Base-by-base conservation (phyloP, 2,329 filamentous ascomycete species). In the Hypoxylon sp. region DNA sequence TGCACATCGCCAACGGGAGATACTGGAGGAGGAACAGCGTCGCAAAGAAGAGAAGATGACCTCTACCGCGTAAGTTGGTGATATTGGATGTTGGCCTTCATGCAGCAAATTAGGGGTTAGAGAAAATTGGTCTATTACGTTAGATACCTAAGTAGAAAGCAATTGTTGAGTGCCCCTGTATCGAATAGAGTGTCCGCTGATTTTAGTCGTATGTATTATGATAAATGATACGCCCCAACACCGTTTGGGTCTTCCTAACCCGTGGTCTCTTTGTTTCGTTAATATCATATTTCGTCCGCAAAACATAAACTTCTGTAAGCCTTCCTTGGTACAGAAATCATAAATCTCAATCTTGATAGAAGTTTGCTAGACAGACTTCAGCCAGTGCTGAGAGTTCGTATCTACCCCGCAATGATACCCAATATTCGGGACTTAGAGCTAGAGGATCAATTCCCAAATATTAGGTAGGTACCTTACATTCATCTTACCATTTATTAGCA, bases 1-100 rank as follows among this genome's bases (percentile, higher is more conserved):
- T 34, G 86, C 88, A 11, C 86, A 89, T 45, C 84, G 86, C 65
- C 80, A 86, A 72, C 83, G 89, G 65, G 91, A 93, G 80, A 77
- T 84, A 23, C 75, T 91, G 58, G 89, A 91, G 76, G 86, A 86
- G 74, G 84, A 87, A 75, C 86, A 89, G 78, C 80, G 81, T 38
- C 73, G 73, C 46, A 84, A 82, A 74, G 85, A 87, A 73, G 82
- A 80, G 41, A 78, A 78, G 63, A 74, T 80, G 67, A 67, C 68
- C 17, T 65, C 64, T 23, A 46, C 46, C 32, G 21, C 41, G 11
- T 67, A 43, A 36, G 14, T 19, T 41, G 21, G 4, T 23, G 28
- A 34, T 30, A 43, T 23, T 30, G 30, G 19, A n/a, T 34, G 41
- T 34, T 49, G 23, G 13, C 48, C 43, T 45, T 32, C 11, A 56